Evolutionary conservation across 2,329 filamentous ascomycete species (phyloP), one percentile per base, ranked within the genome.

Genomic region (Diaporthe velutina): DNA sequence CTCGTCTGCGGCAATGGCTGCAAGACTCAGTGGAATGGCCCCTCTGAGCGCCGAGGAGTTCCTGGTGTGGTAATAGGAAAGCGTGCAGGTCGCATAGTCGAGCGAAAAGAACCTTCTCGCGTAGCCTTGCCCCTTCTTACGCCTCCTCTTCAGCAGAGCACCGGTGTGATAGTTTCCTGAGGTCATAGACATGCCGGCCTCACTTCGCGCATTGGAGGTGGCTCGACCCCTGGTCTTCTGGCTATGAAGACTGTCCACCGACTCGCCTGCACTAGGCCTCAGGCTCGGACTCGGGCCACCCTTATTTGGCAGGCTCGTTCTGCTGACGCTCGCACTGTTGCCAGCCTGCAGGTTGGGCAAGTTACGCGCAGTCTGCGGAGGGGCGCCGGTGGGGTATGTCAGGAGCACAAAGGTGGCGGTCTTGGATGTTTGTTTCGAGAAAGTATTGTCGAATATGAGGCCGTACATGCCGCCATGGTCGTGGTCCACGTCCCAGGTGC

Each of bases 401-500:
- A 98, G 90, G 70, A 99, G 91, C 48, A 98, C 96, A 80, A 99
- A 95, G 10, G 96, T 98, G 28, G 95, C 95, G 40, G 94, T 98
- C 86, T 99, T 99, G 71, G 96, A 97, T 55, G 94, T 93, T 83
- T 93, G 94, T 85, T 98, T 98, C 75, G 96, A 98, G 83, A 99
- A 99, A 38, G 97, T 99, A 82, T 99, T 99, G 90, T 99, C 97
- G 81, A 99, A 98, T 42, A 98, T 95, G 76, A 99, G 88, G 73
- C 96, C 97, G 82, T 98, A 99, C 91, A 98, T 98, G 81, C 97
- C 97, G 33, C 93, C 94, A 77, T 97, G 92, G 45, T 91, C 92
- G 10, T 86, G 80, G 0, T 87, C 86, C 33, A 98, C 94, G 81
- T 98, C 94, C 82, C 95, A 95, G 28, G 93, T 97, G 42, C 96